Evolutionary conservation across 225 moss, liverwort and hornwort species (phyloP), one percentile per base, ranked within the genome.

Genomic region (Climacium dendroides): DNA sequence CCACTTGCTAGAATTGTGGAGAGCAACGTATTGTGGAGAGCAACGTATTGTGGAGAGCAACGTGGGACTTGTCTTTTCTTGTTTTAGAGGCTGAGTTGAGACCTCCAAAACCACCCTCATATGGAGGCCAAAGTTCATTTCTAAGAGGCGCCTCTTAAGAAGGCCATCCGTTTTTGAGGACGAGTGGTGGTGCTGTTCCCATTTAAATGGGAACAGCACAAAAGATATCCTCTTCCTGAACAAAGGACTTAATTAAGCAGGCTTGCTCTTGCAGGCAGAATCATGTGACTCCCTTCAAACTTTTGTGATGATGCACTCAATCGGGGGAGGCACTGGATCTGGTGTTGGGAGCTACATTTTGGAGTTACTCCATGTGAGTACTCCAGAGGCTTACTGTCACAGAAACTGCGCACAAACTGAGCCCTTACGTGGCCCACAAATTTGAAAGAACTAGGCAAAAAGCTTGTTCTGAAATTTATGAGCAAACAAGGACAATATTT

Each of bases 261-360:
- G 23, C 28, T 91, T 87, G 63, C n/a, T 86, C 60, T 78, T 88
- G 81, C 92, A 98, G 98, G 96, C 92, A 15, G 98, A 98, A 79
- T 84, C 67, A 24, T 98, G 97, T 70, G 95, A 98, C 41, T 98
- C 98, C 22, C 86, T 97, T 72, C 98, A 98, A 91, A 97, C 96
- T 43, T 98, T 98, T 86, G 92, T 98, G 81, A 94, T 97, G 95
- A 90, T 98, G 85, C 98, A 98, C 86, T 98, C 97, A 50, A 89
- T 98, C 53, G 98, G 98, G 32, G 98, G 98, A 74, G 97, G 98
- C 83, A 97, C 98, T 54, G 98, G 98, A 89, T 98, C 98, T 69
- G 98, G 98, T 72, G 85, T 93, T 84, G 98, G 98, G 57, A 98
- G 94, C 87, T 96, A 96, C 86, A 94, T 95, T 85, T 87, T 98